Conservation (phyloP, 2,329 filamentous ascomycete genomes). For the Arthrobotrys pseudoclavata region DNA sequence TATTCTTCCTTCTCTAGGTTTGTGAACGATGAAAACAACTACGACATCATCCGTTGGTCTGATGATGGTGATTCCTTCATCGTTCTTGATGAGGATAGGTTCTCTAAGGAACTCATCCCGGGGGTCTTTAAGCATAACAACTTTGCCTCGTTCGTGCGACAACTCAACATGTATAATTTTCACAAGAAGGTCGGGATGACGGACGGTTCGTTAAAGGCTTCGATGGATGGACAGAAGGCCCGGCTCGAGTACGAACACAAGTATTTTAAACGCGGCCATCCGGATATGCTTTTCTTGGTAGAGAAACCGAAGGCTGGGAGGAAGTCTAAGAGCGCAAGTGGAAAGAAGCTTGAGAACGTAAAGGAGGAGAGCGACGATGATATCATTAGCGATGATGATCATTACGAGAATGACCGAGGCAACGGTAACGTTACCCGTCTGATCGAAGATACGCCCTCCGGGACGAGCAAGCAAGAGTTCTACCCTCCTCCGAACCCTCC, state of each 20-base stretch:
- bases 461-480: constrained; percentile 45
- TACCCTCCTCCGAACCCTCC: constrained; percentile 18
- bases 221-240: constrained; percentile 96
- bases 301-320: constrained; percentile 75
- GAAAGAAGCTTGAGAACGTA: constrained; percentile 78
- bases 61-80: constrained; percentile 97
- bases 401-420: constrained; percentile 65
- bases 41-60: constrained; percentile 95
- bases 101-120: constrained; percentile 79
- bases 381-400: constrained; percentile 63
- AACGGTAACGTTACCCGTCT: constrained; percentile 64
- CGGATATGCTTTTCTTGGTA: constrained; percentile 78
- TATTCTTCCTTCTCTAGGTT: constrained; percentile 73
- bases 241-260: constrained; percentile 98
- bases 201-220: constrained; percentile 97
- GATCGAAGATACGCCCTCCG: constrained; percentile 48
- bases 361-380: constrained; percentile 72
- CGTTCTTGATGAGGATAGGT: constrained; percentile 94
- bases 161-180: constrained; percentile 77
- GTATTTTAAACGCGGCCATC: constrained; percentile 92
- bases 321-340: constrained; percentile 68
- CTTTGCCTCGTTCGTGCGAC: constrained; percentile 81
- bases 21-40: constrained; percentile 91
- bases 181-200: constrained; percentile 85
- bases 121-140: constrained; percentile 85